These are phyloP conservation scores for Metarhizium anisopliae DNA, from an alignment of 2,329 filamentous ascomycete species.

Conservation along the genomic window DNA sequence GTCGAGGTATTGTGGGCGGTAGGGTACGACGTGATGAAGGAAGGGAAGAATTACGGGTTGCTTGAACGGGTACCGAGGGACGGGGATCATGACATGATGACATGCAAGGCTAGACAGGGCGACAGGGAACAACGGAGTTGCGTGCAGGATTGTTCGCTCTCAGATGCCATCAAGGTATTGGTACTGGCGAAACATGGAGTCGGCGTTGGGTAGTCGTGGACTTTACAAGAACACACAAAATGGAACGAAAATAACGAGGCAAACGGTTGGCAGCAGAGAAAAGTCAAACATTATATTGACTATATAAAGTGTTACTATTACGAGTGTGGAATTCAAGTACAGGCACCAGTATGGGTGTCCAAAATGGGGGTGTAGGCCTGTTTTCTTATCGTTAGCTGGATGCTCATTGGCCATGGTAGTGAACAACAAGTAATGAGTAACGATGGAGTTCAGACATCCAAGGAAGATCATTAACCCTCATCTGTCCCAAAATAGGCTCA, in stretches of 20 bases:
- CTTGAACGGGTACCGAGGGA: conserved; percentile 11
- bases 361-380: not conserved
- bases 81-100: not conserved
- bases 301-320: no score
- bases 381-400: conserved; percentile 16
- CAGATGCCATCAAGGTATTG: not conserved
- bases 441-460: conserved; percentile 58
- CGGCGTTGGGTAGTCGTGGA: not conserved
- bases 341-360: no score
- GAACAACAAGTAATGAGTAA: conserved; percentile 2
- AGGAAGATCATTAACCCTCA: conserved; percentile 61
- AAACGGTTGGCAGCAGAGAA: no score
- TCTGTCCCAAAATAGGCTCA: conserved; percentile 59
- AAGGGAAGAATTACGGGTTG: conserved; percentile 33
- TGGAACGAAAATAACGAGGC: no score
- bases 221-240: not conserved
- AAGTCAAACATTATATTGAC: no score
- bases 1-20: conserved; percentile 78
- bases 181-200: not conserved
- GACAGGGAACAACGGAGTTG: not conserved
- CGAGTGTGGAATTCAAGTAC: no score
- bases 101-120: not conserved
- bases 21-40: conserved; percentile 38
- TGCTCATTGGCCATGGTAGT: not conserved
- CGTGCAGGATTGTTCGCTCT: not conserved